Evolutionary conservation across 768 basidiomycete genomes (phyloP), one percentile per base, ranked within the genome.

Genomic region (Leccinum truebloodii): DNA sequence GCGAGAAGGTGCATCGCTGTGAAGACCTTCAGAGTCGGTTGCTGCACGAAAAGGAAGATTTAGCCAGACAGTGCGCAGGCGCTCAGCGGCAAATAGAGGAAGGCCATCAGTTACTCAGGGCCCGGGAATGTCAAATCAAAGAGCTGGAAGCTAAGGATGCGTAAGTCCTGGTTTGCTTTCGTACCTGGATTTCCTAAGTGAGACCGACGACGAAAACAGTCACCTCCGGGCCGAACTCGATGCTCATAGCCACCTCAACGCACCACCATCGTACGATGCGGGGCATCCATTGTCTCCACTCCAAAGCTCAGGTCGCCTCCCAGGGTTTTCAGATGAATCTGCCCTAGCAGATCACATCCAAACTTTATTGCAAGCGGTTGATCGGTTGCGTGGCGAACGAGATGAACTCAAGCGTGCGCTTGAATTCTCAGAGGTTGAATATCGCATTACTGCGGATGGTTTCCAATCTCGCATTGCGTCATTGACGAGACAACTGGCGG

Each of bases 401-500:
- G 86, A 92, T 62, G 76, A 73, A 51, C 78, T 90, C 28, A 80
- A 80, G 54, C 80, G 86, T 6, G 81, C 87, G 57, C 72, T 92
- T 14, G 80, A 88, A 53, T 93, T 92, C 72, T 75, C 88, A 57
- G 81, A 88, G 63, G 77, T 79, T 3, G 90, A 93, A 73, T 83
- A 84, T 26, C 82, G 77, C 63, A 88, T 90, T 65, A 76, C 84
- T 3, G 80, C 85, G 16, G 82, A 90, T 60, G 81, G 85, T 0
- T 71, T 88, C 52, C 80, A 86, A 66, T 76, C 78, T 35, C 82
- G 81, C 59, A 73, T 88, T 22, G 70, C 77, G 1, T 74, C 54
- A 59, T 71, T 64, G 55, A 65, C 74, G 10, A 59, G 54, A 63
- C 71, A 53, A 61, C 70, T 57, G 59, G 14, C 64, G 72, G 60